phyloP scores from a whole-genome alignment of 2,329 filamentous ascomycete genomes.

The Xylaria multiplex region DNA sequence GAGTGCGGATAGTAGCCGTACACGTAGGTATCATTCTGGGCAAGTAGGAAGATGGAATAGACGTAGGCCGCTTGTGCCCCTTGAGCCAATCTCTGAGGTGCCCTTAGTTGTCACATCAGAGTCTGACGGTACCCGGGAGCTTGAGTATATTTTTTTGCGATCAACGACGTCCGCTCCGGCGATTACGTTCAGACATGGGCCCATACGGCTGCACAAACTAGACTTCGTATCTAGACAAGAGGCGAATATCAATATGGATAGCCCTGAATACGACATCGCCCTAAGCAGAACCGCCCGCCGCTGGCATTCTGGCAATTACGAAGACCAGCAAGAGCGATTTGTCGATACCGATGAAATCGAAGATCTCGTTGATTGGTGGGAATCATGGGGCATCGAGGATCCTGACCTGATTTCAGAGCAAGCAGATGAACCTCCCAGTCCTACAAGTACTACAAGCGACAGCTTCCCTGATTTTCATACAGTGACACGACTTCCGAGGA shows the following conservation, averaged over 20 bases:
- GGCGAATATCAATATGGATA: background rate
- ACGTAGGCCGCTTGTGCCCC: background rate
- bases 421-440: background rate
- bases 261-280: conserved; percentile 7
- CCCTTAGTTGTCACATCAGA: background rate
- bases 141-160: conserved; percentile 5
- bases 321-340: conserved; percentile 8
- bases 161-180: conserved; percentile 6
- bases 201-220: conserved; percentile 12
- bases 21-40: background rate
- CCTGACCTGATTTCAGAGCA: background rate
- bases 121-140: background rate
- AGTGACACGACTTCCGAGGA: conserved; percentile 26
- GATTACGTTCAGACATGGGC: conserved; percentile 13
- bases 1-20: background rate
- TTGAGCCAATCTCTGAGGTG: conserved; percentile 22
- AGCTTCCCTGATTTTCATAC: conserved; percentile 20
- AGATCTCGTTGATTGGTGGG: conserved; percentile 24
- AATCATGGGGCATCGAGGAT: conserved; percentile 23
- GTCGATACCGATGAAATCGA: conserved; percentile 1
- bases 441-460: conserved; percentile 4
- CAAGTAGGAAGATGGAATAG: conserved; percentile 3
- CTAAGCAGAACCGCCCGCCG: background rate
- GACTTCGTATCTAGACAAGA: conserved; percentile 3
- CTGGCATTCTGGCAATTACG: conserved; percentile 11